phyloP scores from a whole-genome alignment of 2,329 filamentous ascomycete species.

The Trichoderma sp. region DNA sequence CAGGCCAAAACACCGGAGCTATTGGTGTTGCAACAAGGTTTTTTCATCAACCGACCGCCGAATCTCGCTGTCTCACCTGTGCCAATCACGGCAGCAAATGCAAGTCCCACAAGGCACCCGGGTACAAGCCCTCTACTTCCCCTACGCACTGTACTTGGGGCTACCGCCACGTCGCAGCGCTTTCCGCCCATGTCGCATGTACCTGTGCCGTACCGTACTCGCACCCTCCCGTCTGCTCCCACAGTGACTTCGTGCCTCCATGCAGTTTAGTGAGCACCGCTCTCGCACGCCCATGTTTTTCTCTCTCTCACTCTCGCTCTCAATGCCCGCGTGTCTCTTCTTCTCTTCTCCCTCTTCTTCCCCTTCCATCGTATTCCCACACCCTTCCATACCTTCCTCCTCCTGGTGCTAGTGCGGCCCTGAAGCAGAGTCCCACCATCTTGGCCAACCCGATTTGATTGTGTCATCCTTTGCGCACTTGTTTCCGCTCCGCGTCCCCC shows the following conservation, averaged over 20 bases:
- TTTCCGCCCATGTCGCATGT: not conserved
- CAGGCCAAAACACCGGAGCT: not conserved
- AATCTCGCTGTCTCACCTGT: conserved; percentile 5
- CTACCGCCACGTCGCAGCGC: not conserved
- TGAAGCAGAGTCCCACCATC: conserved; percentile 19
- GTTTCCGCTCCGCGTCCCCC: conserved; percentile 14
- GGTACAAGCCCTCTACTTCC: not conserved
- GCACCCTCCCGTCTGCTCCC: not conserved
- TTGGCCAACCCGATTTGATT: conserved; percentile 31
- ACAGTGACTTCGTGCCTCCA: not conserved
- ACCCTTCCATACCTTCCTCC: conserved; percentile 17
- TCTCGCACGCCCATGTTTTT: not conserved
- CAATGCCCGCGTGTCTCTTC: not conserved
- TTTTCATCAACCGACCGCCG: conserved; percentile 11
- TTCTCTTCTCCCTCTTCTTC: not conserved
- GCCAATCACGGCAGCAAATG: too few species aligned
- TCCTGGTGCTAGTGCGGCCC: conserved; percentile 18
- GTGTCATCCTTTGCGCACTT: conserved; percentile 33
- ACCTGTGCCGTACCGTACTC: not conserved
- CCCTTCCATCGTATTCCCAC: conserved; percentile 18
- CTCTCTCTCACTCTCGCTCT: not conserved
- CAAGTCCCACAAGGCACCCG: not conserved
- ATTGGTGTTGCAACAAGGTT: conserved; percentile 7
- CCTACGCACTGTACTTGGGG: conserved; percentile 4
- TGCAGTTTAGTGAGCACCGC: not conserved